phyloP scores from a whole-genome alignment of 768 basidiomycete species.

The Kwoniella newhampshirensis region DNA sequence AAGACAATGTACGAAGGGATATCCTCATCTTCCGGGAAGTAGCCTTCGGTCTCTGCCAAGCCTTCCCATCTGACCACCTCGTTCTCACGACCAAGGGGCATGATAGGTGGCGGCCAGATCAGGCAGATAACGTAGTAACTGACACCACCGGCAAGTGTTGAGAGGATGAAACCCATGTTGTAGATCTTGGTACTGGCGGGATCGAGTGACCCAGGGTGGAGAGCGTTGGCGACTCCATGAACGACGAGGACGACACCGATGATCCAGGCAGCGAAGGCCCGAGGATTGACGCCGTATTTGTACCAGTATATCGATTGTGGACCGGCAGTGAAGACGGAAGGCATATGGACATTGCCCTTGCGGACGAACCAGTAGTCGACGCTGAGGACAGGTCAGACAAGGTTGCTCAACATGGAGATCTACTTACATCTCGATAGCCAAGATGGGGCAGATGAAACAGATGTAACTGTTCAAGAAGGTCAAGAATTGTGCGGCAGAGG shows the following conservation, averaged over 20 bases:
- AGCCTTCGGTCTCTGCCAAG: constrained; percentile 10
- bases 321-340: constrained; percentile 2
- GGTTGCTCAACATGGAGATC: too few species aligned
- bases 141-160: constrained; percentile 1
- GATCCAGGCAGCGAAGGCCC: constrained; percentile 9
- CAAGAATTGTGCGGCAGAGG: constrained; percentile 13
- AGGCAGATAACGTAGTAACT: constrained; percentile 16
- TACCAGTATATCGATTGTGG: constrained; percentile 11
- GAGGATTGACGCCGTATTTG: constrained; percentile 11
- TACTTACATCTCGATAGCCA: constrained; percentile 15
- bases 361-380: constrained; percentile 18
- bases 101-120: constrained; percentile 7
- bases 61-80: constrained; percentile 8
- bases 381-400: background rate
- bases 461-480: constrained; percentile 19
- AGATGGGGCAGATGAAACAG: constrained; percentile 20
- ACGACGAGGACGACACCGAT: constrained; percentile 15
- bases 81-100: constrained; percentile 7
- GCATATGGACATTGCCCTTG: constrained; percentile 10
- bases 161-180: constrained; percentile 20
- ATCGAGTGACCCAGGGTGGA: constrained; percentile 3
- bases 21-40: constrained; percentile 9
- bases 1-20: constrained; percentile 11
- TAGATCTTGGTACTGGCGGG: constrained; percentile 11
- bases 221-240: constrained; percentile 16